These are phyloP conservation scores for Schwanniomyces occidentalis DNA, from an alignment of 805 yeast genomes.

Conservation along the genomic window DNA sequence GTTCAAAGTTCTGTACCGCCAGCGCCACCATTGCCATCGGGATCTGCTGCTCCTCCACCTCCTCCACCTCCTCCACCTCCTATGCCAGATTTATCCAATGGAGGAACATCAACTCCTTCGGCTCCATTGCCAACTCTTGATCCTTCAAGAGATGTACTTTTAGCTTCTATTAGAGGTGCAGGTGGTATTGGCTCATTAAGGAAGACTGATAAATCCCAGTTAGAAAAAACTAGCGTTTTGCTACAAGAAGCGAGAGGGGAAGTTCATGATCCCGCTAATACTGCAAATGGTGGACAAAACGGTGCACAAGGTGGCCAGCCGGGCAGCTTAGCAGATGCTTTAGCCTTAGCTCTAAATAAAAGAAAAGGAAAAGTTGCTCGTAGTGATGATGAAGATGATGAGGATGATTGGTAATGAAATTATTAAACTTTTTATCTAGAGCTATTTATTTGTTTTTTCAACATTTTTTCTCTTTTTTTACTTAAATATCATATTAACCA, in stretches of 20 bases:
- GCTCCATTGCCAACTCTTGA: constrained; percentile 35
- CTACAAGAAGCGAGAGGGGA: constrained; percentile 74
- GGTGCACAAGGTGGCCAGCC: constrained; percentile 55
- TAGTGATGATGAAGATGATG: constrained; percentile 85
- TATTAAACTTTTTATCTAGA: too few relatives aligned
- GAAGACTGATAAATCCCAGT: constrained; percentile 79
- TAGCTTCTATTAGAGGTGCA: constrained; percentile 83
- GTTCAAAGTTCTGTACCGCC: constrained; percentile 35
- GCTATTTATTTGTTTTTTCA: too few relatives aligned
- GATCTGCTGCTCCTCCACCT: constrained; percentile 25
- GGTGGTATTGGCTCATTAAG: constrained; percentile 71
- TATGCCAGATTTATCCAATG: constrained; percentile 4
- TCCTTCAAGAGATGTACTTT: constrained; percentile 72
- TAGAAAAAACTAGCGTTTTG: constrained; percentile 75
- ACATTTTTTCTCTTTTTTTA: too few relatives aligned
- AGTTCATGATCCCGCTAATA: constrained; percentile 34
- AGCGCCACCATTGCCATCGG: constrained; percentile 45
- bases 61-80: constrained; percentile 26
- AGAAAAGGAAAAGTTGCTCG: constrained; percentile 80
- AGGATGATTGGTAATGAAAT: constrained; percentile 31
- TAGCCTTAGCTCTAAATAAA: constrained; percentile 80
- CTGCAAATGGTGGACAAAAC: constrained; percentile 33
- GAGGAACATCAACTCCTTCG: constrained; percentile 10
- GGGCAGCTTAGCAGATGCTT: constrained; percentile 77
- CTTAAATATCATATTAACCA: too few relatives aligned